phyloP scores from a whole-genome alignment of 2,329 filamentous ascomycete species.

The Phaeosphaeriaceae sp. region DNA sequence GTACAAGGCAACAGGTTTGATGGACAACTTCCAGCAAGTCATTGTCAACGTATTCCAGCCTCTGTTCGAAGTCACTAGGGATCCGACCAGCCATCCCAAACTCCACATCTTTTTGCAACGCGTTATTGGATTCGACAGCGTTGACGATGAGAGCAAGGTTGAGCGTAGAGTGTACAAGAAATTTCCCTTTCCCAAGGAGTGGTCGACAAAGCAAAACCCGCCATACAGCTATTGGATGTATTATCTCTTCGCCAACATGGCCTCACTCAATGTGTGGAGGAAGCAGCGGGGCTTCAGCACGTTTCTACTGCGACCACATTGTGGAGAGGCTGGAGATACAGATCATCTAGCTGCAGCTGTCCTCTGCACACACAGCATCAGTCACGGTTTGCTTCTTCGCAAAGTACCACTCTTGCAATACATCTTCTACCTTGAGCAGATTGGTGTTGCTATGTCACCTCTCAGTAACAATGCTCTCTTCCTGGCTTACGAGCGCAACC shows the following conservation, averaged over 20 bases:
- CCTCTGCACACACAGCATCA: conserved; percentile 95
- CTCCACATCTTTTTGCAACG: conserved; percentile 93
- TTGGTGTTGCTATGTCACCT: conserved; percentile 99
- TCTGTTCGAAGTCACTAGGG: conserved; percentile 89
- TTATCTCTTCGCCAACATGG: conserved; percentile 92
- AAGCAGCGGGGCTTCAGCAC: conserved; percentile 95
- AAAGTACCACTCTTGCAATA: conserved; percentile 97
- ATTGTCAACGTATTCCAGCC: conserved; percentile 92
- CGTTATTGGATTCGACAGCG: conserved; percentile 95
- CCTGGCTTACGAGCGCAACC: conserved; percentile 94
- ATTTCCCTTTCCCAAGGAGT: conserved; percentile 87
- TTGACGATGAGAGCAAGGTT: conserved; percentile 97
- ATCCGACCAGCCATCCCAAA: conserved; percentile 87
- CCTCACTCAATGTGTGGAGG: conserved; percentile 89
- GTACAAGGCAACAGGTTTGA: conserved; percentile 86
- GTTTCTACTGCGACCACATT: conserved; percentile 90
- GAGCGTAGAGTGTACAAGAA: conserved; percentile 95
- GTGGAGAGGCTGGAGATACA: conserved; percentile 94
- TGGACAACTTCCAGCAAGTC: conserved; percentile 90
- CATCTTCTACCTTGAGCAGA: conserved; percentile 96
- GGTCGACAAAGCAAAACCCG: conserved; percentile 93
- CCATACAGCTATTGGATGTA: conserved; percentile 99
- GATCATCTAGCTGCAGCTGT: conserved; percentile 93
- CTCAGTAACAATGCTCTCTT: conserved; percentile 98
- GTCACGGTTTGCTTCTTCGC: conserved; percentile 87